A percentile compares a stretch with the other conserved stretches of the same genome.
Conservation (phyloP, 1,139 yeast genomes). For the Hansenula lynferdii region DNA sequence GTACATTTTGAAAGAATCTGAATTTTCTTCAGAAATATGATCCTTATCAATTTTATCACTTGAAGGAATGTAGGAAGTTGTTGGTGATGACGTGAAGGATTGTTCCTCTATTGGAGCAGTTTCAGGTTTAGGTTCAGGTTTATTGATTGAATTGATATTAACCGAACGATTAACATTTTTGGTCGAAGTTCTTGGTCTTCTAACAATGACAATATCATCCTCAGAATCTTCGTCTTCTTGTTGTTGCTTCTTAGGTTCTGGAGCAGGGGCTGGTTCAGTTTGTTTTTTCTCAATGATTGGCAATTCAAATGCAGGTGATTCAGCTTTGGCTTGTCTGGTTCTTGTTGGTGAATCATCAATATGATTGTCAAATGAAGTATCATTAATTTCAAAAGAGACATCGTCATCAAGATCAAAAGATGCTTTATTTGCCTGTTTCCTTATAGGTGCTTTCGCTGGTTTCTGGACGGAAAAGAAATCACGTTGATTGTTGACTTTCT, state of each 20-base stretch:
- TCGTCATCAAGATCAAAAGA: constrained; percentile 15
- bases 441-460: constrained; percentile 7
- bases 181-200: constrained; percentile 28
- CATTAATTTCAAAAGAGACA: constrained; percentile 15
- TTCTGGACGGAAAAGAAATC: constrained; percentile 12
- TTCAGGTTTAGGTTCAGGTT: constrained; percentile 1
- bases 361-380: constrained; percentile 15
- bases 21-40: constrained; percentile 36
- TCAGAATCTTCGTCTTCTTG: constrained; percentile 25
- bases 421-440: constrained; percentile 3
- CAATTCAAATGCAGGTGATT: constrained; percentile 3
- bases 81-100: constrained; percentile 17
- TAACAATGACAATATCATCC: constrained; percentile 30
- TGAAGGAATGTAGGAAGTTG: constrained; percentile 25
- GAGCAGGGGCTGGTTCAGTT: not conserved
- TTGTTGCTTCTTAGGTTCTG: constrained; percentile 3
- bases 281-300: constrained; percentile 14
- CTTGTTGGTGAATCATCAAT: constrained; percentile 22
- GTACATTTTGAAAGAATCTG: constrained; percentile 56
- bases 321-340: constrained; percentile 7
- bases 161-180: constrained; percentile 29
- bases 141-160: constrained; percentile 12
- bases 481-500: constrained; percentile 8
- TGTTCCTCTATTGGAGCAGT: constrained; percentile 3
- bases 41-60: constrained; percentile 43